Evolutionary conservation across 2,329 filamentous ascomycete species (phyloP).

Genomic region (Bipolaris sorokiniana): DNA sequence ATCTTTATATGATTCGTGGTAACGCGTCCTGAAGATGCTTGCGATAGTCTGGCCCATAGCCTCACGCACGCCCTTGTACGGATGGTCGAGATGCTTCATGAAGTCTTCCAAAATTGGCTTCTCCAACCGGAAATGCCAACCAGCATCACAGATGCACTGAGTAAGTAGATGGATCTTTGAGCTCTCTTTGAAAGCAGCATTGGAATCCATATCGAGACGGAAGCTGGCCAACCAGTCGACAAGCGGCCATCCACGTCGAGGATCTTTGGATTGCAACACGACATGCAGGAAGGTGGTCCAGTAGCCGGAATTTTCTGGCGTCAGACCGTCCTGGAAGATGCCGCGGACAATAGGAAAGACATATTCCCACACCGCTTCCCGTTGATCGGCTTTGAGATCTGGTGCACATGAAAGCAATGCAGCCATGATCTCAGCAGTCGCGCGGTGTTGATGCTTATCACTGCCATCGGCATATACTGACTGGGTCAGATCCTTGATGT

Average conservation of each 20-base stretch:
- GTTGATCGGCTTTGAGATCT: conserved; percentile 75
- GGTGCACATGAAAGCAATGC: conserved; percentile 81
- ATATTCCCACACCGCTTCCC: conserved; percentile 83
- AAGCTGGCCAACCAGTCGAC: conserved; percentile 83
- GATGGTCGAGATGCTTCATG: conserved; percentile 89
- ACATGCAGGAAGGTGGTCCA: conserved; percentile 95
- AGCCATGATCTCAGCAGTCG: conserved; percentile 90
- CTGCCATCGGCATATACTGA: conserved; percentile 88
- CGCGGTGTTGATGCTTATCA: conserved; percentile 97
- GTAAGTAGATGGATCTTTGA: conserved; percentile 93
- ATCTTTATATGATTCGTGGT: conserved; percentile 90
- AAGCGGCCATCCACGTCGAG: conserved; percentile 83
- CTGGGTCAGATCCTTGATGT: conserved; percentile 80
- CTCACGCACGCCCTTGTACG: conserved; percentile 96
- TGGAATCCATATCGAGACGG: conserved; percentile 89
- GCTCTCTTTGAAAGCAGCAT: conserved; percentile 98
- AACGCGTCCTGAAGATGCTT: conserved; percentile 86
- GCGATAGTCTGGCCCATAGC: conserved; percentile 89
- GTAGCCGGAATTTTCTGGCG: conserved; percentile 91
- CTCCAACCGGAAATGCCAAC: conserved; percentile 95
- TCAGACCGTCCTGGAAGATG: conserved; percentile 89
- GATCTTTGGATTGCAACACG: conserved; percentile 86
- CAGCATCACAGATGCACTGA: conserved; percentile 82
- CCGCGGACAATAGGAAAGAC: conserved; percentile 85
- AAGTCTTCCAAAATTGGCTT: conserved; percentile 90